Conservation (phyloP, 2,329 filamentous ascomycete genomes). For the Colletotrichum sp. region DNA sequence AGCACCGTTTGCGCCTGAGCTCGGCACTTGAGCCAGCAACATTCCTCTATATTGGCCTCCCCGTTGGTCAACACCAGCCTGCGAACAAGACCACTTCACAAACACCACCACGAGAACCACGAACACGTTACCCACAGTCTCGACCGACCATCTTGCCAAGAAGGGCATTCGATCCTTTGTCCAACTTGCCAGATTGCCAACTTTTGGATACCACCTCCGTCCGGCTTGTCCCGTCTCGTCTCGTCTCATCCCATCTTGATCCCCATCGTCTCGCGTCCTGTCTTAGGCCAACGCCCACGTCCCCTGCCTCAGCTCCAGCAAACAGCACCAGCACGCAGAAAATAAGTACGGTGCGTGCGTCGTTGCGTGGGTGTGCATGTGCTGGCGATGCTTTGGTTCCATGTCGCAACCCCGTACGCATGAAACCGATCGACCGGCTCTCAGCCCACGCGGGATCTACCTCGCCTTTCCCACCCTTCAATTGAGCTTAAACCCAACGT, state of each 20-base stretch:
- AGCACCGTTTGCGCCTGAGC: not conserved
- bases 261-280: constrained; percentile 6
- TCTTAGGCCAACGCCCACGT: not conserved
- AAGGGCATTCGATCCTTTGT: not conserved
- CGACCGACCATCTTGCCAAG: not conserved
- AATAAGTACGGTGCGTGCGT: not conserved
- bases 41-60: not conserved
- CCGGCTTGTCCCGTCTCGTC: constrained; percentile 9
- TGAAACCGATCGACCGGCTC: constrained; percentile 12
- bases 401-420: constrained; percentile 14
- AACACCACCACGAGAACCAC: not conserved
- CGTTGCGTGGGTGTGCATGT: not conserved
- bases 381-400: constrained; percentile 15
- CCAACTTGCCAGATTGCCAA: not conserved
- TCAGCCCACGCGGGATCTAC: constrained; percentile 1
- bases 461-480: not conserved
- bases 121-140: not conserved
- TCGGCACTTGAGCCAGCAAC: not conserved
- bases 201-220: not conserved
- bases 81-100: not conserved
- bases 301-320: not conserved
- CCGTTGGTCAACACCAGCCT: not conserved
- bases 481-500: constrained; percentile 14
- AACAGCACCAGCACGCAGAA: not conserved
- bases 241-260: constrained; percentile 13